phyloP scores from a whole-genome alignment of 768 basidiomycete species.

The Pulveroboletus sp. region DNA sequence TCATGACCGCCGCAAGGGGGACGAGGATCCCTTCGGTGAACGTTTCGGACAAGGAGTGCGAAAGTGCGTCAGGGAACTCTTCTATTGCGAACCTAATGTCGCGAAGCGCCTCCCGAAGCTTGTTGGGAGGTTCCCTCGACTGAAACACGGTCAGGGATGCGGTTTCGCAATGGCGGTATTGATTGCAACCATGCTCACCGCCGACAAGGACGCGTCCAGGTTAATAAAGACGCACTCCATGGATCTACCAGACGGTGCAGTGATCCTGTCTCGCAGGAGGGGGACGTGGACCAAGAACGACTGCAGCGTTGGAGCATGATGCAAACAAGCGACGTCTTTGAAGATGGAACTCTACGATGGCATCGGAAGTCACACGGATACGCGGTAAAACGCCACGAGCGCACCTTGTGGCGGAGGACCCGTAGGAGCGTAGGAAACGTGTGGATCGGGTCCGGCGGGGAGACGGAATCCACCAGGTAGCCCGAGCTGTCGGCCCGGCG shows the following conservation, averaged over 20 bases:
- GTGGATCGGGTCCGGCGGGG: conserved; percentile 29
- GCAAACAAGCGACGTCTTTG: conserved; percentile 39
- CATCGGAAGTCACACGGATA: not conserved
- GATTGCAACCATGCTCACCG: conserved; percentile 15
- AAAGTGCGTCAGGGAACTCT: conserved; percentile 9
- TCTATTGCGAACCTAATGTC: conserved; percentile 4
- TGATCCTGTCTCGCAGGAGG: conserved; percentile 13
- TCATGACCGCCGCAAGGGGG: conserved; percentile 54
- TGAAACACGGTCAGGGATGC: conserved; percentile 7
- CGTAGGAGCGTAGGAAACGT: conserved; percentile 37
- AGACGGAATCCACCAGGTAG: conserved; percentile 50
- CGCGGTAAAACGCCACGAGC: conserved; percentile 18
- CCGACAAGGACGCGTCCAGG: conserved; percentile 14
- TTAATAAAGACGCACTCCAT: conserved; percentile 17
- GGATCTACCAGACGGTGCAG: not conserved
- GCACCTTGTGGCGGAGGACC: conserved; percentile 36
- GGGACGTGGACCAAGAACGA: conserved; percentile 51
- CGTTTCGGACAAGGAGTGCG: conserved; percentile 29
- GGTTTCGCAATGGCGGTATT: not conserved
- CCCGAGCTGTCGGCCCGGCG: conserved; percentile 25
- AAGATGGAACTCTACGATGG: conserved; percentile 31
- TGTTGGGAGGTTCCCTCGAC: conserved; percentile 10
- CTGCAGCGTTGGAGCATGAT: conserved; percentile 45
- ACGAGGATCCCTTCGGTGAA: conserved; percentile 33
- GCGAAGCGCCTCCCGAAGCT: conserved; percentile 13